phyloP scores from a whole-genome alignment of 768 basidiomycete species.

The Rubroboletus pulcherrimus region DNA sequence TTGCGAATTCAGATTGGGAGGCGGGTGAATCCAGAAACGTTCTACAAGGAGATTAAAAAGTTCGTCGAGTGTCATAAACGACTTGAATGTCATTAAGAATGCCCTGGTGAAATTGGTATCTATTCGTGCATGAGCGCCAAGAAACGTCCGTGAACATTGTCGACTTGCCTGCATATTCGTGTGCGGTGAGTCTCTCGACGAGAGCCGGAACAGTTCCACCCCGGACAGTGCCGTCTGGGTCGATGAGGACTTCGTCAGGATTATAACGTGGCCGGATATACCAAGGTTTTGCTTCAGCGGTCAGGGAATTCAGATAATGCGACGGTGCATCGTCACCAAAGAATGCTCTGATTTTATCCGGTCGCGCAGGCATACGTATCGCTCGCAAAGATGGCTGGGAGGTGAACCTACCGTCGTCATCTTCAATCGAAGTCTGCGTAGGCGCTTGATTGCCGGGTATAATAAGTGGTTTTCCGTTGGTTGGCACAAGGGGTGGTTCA shows the following conservation, averaged over 20 bases:
- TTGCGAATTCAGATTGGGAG: slow-evolving; percentile 38
- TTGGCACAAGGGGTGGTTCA: slow-evolving; percentile 9
- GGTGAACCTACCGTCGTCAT: slow-evolving; percentile 15
- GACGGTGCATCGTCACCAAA: slow-evolving; percentile 51
- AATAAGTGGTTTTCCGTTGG: slow-evolving; percentile 6
- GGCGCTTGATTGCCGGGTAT: neutral
- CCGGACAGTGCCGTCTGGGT: slow-evolving; percentile 58
- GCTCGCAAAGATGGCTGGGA: neutral
- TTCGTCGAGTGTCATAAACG: slow-evolving; percentile 54
- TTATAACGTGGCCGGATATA: slow-evolving; percentile 57
- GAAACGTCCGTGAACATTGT: neutral
- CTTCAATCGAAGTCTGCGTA: slow-evolving; percentile 4
- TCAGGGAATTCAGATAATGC: slow-evolving; percentile 37
- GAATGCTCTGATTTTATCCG: slow-evolving; percentile 45
- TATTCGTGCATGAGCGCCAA: slow-evolving; percentile 18
- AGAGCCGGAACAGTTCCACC: slow-evolving; percentile 61
- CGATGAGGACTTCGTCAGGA: slow-evolving; percentile 55
- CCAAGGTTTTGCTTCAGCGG: slow-evolving; percentile 49
- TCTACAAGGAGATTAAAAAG: slow-evolving; percentile 52
- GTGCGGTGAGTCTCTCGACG: slow-evolving; percentile 62
- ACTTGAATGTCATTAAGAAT: slow-evolving; percentile 69
- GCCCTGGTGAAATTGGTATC: slow-evolving; percentile 56
- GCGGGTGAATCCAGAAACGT: slow-evolving; percentile 56
- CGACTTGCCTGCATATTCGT: slow-evolving; percentile 53
- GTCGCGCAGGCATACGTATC: slow-evolving; percentile 19